These are phyloP conservation scores for Leptomonas seymouri DNA, from an alignment of 208 protist species.

Conservation along the genomic window DNA sequence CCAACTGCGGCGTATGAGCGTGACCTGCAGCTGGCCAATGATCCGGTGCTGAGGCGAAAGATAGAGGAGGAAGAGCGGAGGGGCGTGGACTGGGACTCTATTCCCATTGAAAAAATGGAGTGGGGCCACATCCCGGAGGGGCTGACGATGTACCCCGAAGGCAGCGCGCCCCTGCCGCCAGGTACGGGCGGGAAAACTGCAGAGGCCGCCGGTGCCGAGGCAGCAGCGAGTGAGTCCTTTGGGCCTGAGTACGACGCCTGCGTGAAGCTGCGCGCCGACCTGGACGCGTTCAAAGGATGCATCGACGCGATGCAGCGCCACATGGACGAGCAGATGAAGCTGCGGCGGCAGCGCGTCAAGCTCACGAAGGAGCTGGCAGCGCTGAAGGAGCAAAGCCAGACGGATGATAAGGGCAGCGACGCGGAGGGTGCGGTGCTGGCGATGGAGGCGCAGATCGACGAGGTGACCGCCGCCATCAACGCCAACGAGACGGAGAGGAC, in stretches of 20 bases:
- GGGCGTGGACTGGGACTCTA: slow-evolving; percentile 26
- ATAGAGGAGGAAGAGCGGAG: slow-evolving; percentile 14
- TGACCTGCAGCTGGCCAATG: slow-evolving; percentile 22
- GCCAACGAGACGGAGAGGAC: slow-evolving; percentile 36
- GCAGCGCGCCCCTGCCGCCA: slow-evolving; percentile 16
- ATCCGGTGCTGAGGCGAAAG: background rate
- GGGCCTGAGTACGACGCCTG: slow-evolving; percentile 45
- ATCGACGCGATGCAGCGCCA: slow-evolving; percentile 73
- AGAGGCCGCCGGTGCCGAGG: background rate
- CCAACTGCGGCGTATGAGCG: slow-evolving; percentile 49
- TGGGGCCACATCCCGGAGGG: slow-evolving; percentile 84
- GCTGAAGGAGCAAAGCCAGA: slow-evolving; percentile 12
- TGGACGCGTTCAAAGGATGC: slow-evolving; percentile 73
- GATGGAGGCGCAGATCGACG: slow-evolving; percentile 22
- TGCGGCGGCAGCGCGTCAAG: slow-evolving; percentile 54
- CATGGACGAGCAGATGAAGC: slow-evolving; percentile 61
- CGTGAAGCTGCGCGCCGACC: slow-evolving; percentile 39
- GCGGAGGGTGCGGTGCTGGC: slow-evolving; percentile 5
- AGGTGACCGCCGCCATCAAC: slow-evolving; percentile 33
- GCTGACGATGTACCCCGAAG: slow-evolving; percentile 74
- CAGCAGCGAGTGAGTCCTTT: slow-evolving; percentile 28
- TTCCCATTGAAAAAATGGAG: slow-evolving; percentile 62
- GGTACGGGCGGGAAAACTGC: background rate
- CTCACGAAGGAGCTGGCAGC: slow-evolving; percentile 25
- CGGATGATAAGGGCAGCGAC: background rate